A percentile compares a stretch with the other conserved stretches of the same genome.
Evolutionary conservation across 2,329 filamentous ascomycete genomes (phyloP).

Genomic region (Scytalidium sp.): DNA sequence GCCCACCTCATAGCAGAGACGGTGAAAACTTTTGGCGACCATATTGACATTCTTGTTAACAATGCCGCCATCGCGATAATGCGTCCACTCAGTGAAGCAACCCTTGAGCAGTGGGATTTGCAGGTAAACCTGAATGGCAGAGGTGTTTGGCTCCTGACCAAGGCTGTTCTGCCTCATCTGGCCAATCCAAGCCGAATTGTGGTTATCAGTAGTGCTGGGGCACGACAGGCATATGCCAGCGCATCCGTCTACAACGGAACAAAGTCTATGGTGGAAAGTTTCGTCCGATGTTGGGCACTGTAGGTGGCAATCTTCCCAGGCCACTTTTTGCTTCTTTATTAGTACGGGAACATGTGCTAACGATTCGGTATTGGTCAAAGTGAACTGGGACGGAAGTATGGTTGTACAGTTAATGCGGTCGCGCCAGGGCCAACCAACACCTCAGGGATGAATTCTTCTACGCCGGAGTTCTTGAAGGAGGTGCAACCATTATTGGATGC

Average conservation of each 20-base stretch:
- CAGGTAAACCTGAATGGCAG: constrained; percentile 57
- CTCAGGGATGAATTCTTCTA: not conserved
- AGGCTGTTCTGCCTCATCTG: constrained; percentile 50
- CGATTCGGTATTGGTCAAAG: too few relatives aligned
- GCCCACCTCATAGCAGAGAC: not conserved
- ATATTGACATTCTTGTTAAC: constrained; percentile 25
- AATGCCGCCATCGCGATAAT: constrained; percentile 6
- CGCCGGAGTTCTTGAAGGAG: not conserved
- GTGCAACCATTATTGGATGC: not conserved
- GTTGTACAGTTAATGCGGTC: constrained; percentile 13
- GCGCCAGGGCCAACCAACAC: constrained; percentile 8
- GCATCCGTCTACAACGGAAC: constrained; percentile 51
- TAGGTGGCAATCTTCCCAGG: not conserved
- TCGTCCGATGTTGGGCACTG: constrained; percentile 54
- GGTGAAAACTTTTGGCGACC: constrained; percentile 16
- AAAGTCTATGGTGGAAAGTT: constrained; percentile 57
- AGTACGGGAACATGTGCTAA: too few relatives aligned
- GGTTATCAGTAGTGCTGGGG: constrained; percentile 55
- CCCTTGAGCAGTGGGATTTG: constrained; percentile 45
- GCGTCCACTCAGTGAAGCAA: constrained; percentile 36
- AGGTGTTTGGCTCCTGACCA: constrained; percentile 50
- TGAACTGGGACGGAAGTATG: constrained; percentile 12
- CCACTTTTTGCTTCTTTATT: not conserved
- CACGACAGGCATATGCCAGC: constrained; percentile 39
- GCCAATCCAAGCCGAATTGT: constrained; percentile 46